Base-by-base conservation (phyloP, 768 basidiomycete genomes). In the Plicaturopsis crispa region DNA sequence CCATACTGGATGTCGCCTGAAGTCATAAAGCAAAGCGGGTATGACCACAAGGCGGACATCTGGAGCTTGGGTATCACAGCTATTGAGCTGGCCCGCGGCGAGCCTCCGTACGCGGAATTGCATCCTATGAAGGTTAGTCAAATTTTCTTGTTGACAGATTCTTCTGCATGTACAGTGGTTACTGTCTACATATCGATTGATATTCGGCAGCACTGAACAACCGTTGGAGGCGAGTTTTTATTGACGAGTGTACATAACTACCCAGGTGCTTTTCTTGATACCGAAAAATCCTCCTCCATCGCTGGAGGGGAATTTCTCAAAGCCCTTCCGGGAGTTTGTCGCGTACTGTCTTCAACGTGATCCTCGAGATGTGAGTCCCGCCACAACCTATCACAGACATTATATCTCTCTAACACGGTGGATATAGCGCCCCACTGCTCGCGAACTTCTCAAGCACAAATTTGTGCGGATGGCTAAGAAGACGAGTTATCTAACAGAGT, bases 1-100 rank as follows among this genome's bases (percentile, higher is more conserved):
- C 94, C 94, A 3, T 99, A 98, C 56, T 99, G 96, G 96, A 99
- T 99, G 96, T 91, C 90, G 5, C 96, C 96, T 5, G 96, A 99
- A 56, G 93, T 98, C 17, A 99, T 99, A 68, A 98, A 98, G 59
- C 96, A 99, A 63, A 94, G 91, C 40, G 96, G 96, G 4, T 99
- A 99, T 61, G 96, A 98, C 52, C 86, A 93, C 58, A 98, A 97
- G 56, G 96, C 96, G 12, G 96, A 99, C 60, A 97, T 99, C 35
- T 99, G 96, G 96, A 90, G 86, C 60, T 64, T 99, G 45, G 96
- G 94, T 11, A 94, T 94, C 50, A 99, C 96, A 5, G 88, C 91
- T 21, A 97, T 98, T 48, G 96, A 99, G 58, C 70, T 99, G 50
- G 96, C 96, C 1, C 93, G 85, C 60, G 94, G 94, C 20, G 94